Percentiles rank a stretch among this genome's conserved stretches.
Conservation (phyloP, 805 yeast genomes). For the Priceomyces medius region DNA sequence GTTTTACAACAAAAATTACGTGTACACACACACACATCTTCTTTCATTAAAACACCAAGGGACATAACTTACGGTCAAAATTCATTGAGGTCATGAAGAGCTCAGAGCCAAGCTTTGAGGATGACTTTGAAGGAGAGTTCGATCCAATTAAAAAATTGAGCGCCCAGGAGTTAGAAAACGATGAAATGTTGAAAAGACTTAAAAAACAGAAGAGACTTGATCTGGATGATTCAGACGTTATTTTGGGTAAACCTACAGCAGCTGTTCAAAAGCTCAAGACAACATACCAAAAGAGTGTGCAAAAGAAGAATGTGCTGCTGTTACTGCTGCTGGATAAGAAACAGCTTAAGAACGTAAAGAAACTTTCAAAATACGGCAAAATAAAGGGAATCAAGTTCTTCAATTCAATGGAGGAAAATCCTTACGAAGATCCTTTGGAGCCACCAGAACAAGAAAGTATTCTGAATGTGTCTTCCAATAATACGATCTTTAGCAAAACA, state of each 20-base stretch:
- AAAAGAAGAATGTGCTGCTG: not conserved
- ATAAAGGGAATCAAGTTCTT: slow-evolving; percentile 2
- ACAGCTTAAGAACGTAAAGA: slow-evolving; percentile 3
- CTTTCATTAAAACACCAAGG: not conserved
- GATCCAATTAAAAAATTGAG: slow-evolving; percentile 24
- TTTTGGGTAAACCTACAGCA: not conserved
- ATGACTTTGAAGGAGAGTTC: slow-evolving; percentile 33
- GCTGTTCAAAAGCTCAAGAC: slow-evolving; percentile 9
- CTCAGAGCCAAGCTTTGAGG: slow-evolving; percentile 5
- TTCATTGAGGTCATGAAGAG: not conserved
- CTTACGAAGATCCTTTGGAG: slow-evolving; percentile 2
- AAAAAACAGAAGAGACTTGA: slow-evolving; percentile 10
- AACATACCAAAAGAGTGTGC: not conserved
- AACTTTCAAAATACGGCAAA: slow-evolving; percentile 1
- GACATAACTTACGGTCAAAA: not conserved
- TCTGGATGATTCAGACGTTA: slow-evolving; percentile 5
- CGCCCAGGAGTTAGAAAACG: slow-evolving; percentile 16
- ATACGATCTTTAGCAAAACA: no score
- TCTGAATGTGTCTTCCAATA: no score
- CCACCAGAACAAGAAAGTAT: no score
- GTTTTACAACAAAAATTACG: not conserved
- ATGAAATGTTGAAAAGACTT: slow-evolving; percentile 18
- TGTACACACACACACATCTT: not conserved
- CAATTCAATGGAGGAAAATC: slow-evolving; percentile 8
- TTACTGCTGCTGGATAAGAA: not conserved